Evolutionary conservation across 148 eudicot genomes (phyloP).

Genomic region (Rhododendron henanense): DNA sequence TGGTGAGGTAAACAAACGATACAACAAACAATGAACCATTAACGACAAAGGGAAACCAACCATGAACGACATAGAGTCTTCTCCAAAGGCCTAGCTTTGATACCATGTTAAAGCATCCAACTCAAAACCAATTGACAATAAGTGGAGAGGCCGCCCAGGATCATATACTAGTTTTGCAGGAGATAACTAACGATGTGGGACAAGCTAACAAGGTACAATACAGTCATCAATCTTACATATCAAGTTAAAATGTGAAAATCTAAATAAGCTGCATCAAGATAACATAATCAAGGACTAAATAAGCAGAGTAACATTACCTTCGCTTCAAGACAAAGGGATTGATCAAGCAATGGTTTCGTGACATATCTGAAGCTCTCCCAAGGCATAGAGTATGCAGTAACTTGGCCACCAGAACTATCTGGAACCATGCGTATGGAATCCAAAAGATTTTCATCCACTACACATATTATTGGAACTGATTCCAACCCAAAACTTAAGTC

Average conservation of each 20-base stretch:
- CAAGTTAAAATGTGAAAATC: not conserved
- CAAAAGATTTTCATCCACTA: slow-evolving; percentile 76
- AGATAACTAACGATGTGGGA: too few relatives aligned
- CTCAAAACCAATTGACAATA: too few relatives aligned
- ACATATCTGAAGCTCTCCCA: slow-evolving; percentile 91
- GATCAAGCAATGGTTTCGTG: slow-evolving; percentile 52
- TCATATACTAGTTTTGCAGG: too few relatives aligned
- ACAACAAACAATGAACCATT: too few relatives aligned
- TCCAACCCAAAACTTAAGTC: slow-evolving; percentile 91
- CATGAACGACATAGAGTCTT: too few relatives aligned
- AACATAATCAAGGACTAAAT: not conserved
- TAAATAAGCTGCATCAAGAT: not conserved
- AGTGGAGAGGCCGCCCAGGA: too few relatives aligned
- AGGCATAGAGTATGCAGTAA: slow-evolving; percentile 51
- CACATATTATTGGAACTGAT: slow-evolving; percentile 69
- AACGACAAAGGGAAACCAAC: too few relatives aligned
- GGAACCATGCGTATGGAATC: slow-evolving; percentile 47
- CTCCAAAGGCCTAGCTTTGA: too few relatives aligned
- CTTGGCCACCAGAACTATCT: slow-evolving; percentile 56
- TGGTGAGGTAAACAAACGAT: too few relatives aligned
- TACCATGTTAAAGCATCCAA: too few relatives aligned
- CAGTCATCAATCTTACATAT: not conserved
- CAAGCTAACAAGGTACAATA: not conserved
- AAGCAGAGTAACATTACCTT: slow-evolving; percentile 50
- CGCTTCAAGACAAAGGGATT: slow-evolving; percentile 42